Evolutionary conservation across 169 alveolate genomes (phyloP), one percentile per base, ranked within the genome.

Genomic region (Eimeria tenella): DNA sequence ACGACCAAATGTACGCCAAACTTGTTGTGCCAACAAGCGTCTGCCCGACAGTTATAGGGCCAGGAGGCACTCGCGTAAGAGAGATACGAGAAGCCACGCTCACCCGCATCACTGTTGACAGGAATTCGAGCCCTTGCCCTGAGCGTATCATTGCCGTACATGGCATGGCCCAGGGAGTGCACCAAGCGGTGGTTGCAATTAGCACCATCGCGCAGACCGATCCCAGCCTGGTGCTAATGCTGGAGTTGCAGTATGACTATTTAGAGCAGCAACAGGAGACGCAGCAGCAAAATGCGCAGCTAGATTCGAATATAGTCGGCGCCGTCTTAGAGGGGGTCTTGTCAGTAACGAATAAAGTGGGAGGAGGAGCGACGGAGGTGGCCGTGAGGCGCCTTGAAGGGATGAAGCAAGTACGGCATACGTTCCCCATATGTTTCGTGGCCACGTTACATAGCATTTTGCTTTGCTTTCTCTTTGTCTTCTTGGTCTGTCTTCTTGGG

Each of bases 151-250:
- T 89, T 15, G 56, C 89, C 10, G 62, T 89, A 23, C 86, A 73
- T 52, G 94, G 94, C 13, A 89, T 89, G 94, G 88, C 94, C 5
- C 94, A 89, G 56, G 94, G 94, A 10, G 94, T 89, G 5, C 94
- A 89, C 56, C 84, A 79, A 52, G 94, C 94, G 5, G 88, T 74
- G 31, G 86, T 89, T n/a, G 86, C 94, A 5, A 74, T 89, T n/a
- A 73, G 79, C 81, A 79, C 88, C 11, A 74, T 89, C 10, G 86
- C 86, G 1, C 94, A 89, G 70, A 73, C 73, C 42, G 94, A 89
- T 52, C 89, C 94, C 21, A 79, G 87, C 42, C 56, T 89, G 52
- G 71, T 60, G 50, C 81, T 74, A 6, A 11, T 89, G 87, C 89
- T 89, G 6, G 94, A 89, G 58, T 42, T 89, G 56, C 88, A 73